phyloP scores from a whole-genome alignment of 169 alveolate species.

The Plasmodium yoelii region DNA sequence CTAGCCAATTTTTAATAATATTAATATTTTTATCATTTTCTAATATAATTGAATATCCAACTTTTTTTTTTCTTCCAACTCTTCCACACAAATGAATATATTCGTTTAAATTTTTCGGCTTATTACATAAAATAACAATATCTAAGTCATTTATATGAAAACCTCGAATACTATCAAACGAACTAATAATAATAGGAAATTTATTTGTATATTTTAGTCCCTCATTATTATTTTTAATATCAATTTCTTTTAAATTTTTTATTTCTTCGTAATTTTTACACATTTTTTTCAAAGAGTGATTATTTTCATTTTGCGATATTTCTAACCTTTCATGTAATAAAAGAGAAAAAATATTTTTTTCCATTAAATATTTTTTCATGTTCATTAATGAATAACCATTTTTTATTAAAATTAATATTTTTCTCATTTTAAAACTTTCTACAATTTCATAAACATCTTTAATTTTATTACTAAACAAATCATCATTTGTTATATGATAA shows the following conservation, averaged over 20 bases:
- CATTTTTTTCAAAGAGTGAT: slow-evolving; percentile 19
- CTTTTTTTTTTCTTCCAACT: slow-evolving; percentile 60
- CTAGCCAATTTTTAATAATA: slow-evolving; percentile 54
- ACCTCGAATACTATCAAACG: slow-evolving; percentile 72
- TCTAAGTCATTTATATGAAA: slow-evolving; percentile 70
- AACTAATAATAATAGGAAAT: slow-evolving; percentile 66
- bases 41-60: slow-evolving; percentile 44
- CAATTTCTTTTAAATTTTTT: slow-evolving; percentile 42
- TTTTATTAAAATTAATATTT: slow-evolving; percentile 53
- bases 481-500: slow-evolving; percentile 34
- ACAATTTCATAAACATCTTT: slow-evolving; percentile 37
- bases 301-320: slow-evolving; percentile 46
- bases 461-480: slow-evolving; percentile 39
- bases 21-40: slow-evolving; percentile 69
- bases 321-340: slow-evolving; percentile 58
- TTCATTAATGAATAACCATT: slow-evolving; percentile 60
- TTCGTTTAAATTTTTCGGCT: slow-evolving; percentile 65
- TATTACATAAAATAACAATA: slow-evolving; percentile 60
- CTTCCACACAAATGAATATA: slow-evolving; percentile 73
- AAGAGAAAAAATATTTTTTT: slow-evolving; percentile 36
- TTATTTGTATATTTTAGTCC: slow-evolving; percentile 26
- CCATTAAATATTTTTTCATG: slow-evolving; percentile 22
- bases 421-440: slow-evolving; percentile 33
- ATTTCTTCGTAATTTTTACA: slow-evolving; percentile 46
- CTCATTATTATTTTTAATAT: neutral